Conservation (phyloP, 23 red algal genomes). For the Chondrus crispus region DNA sequence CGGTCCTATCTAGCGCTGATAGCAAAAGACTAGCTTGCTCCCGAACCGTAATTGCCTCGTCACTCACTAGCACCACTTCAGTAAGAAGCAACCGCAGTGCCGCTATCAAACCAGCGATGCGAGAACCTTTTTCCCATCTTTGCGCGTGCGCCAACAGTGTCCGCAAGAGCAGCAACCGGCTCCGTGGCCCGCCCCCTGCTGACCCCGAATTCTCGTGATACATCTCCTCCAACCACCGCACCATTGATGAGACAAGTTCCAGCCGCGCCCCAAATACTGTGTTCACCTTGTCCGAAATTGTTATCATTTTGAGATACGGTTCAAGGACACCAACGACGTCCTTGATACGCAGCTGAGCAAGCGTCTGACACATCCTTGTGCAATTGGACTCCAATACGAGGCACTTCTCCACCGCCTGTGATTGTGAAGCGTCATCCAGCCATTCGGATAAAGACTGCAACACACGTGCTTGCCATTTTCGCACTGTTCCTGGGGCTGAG, state of each 20-base stretch:
- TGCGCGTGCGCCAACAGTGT: slow-evolving; percentile 55
- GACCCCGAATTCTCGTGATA: not conserved
- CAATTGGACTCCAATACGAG: slow-evolving; percentile 28
- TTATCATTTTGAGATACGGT: slow-evolving; percentile 77
- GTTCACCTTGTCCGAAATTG: slow-evolving; percentile 31
- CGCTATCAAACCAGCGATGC: slow-evolving; percentile 19
- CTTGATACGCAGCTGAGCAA: slow-evolving; percentile 35
- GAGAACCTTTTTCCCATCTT: slow-evolving; percentile 25
- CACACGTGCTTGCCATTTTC: slow-evolving; percentile 64
- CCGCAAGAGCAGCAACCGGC: slow-evolving; percentile 44
- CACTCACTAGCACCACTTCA: slow-evolving; percentile 32
- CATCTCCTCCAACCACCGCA: slow-evolving; percentile 53
- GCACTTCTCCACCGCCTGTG: slow-evolving; percentile 25
- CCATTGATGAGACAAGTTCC: slow-evolving; percentile 28
- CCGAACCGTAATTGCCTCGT: slow-evolving; percentile 57
- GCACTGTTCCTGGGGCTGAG: slow-evolving; percentile 61
- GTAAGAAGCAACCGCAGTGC: slow-evolving; percentile 29
- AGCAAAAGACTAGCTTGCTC: slow-evolving; percentile 64
- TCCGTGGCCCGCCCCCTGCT: slow-evolving; percentile 45
- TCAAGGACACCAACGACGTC: slow-evolving; percentile 73
- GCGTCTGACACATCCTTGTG: slow-evolving; percentile 14
- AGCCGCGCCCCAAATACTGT: slow-evolving; percentile 35
- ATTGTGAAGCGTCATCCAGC: slow-evolving; percentile 60
- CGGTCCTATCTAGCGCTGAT: slow-evolving; percentile 17
- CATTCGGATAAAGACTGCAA: slow-evolving; percentile 72